Evolutionary conservation across 2,329 filamentous ascomycete species (phyloP).

Genomic region (Phialophora tarda): DNA sequence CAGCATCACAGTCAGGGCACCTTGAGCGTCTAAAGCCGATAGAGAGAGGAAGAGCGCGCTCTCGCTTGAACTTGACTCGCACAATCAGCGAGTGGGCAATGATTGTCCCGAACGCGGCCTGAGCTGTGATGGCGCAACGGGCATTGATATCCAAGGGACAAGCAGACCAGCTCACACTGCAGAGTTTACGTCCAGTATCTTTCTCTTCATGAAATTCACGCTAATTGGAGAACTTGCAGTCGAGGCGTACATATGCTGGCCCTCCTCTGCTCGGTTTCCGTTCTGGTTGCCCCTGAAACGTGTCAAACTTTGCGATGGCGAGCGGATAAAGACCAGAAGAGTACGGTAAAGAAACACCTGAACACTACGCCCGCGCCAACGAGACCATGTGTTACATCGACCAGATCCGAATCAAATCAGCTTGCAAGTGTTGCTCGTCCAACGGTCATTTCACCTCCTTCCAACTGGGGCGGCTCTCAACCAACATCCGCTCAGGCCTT

Average conservation of each 20-base stretch:
- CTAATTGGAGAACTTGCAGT: too few relatives aligned
- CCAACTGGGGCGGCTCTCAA: too few relatives aligned
- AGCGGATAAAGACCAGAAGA: neutral
- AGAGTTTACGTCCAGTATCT: too few relatives aligned
- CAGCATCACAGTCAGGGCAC: neutral
- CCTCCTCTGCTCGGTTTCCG: neutral
- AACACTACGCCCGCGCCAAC: neutral
- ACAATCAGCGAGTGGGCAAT: too few relatives aligned
- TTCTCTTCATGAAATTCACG: too few relatives aligned
- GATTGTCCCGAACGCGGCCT: too few relatives aligned
- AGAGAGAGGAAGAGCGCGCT: neutral
- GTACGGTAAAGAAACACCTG: neutral
- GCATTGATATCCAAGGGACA: too few relatives aligned
- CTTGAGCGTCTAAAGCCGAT: neutral
- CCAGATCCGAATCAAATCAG: neutral
- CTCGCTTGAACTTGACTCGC: too few relatives aligned
- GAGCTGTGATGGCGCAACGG: too few relatives aligned
- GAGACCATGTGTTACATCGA: neutral
- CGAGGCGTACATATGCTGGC: neutral
- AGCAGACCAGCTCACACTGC: too few relatives aligned
- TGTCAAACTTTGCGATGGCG: neutral
- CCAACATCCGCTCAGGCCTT: slow-evolving; percentile 53
- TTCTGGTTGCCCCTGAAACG: neutral
- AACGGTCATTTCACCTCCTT: neutral
- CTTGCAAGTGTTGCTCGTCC: neutral